phyloP scores from a whole-genome alignment of 148 eudicot genomes.

The Silene conica region DNA sequence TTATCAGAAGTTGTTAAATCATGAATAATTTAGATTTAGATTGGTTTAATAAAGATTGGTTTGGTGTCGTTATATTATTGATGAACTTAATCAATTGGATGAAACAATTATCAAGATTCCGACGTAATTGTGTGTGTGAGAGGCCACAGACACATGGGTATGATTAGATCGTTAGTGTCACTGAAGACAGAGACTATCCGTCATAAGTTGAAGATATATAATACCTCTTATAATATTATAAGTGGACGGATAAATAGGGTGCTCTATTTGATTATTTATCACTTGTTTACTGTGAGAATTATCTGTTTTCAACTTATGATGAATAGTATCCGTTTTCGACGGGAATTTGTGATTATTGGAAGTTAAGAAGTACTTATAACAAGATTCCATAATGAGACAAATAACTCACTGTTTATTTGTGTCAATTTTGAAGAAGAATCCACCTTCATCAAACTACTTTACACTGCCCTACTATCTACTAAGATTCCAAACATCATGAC shows the following conservation, averaged over 20 bases:
- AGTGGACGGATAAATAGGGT: no score
- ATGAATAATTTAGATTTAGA: background rate
- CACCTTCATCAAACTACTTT: background rate
- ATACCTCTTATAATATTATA: no score
- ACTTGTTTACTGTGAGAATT: no score
- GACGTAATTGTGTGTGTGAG: background rate
- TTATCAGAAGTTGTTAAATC: conserved; percentile 8
- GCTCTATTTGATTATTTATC: no score
- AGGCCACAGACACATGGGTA: conserved; percentile 15
- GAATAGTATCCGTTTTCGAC: no score
- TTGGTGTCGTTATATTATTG: background rate
- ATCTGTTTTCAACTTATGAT: no score
- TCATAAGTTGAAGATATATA: no score
- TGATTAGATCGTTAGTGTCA: no score
- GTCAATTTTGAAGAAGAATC: background rate
- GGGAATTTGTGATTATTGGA: no score
- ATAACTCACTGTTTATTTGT: background rate
- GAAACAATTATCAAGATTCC: conserved; percentile 6
- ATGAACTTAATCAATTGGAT: background rate
- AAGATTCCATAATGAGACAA: background rate
- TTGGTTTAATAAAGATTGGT: background rate
- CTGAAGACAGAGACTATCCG: no score
- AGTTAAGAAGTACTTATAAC: no score
- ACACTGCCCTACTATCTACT: background rate
- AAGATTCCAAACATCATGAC: conserved; percentile 10